phyloP scores from a whole-genome alignment of 345 rosid species.

The Arabidopsis arenosa region DNA sequence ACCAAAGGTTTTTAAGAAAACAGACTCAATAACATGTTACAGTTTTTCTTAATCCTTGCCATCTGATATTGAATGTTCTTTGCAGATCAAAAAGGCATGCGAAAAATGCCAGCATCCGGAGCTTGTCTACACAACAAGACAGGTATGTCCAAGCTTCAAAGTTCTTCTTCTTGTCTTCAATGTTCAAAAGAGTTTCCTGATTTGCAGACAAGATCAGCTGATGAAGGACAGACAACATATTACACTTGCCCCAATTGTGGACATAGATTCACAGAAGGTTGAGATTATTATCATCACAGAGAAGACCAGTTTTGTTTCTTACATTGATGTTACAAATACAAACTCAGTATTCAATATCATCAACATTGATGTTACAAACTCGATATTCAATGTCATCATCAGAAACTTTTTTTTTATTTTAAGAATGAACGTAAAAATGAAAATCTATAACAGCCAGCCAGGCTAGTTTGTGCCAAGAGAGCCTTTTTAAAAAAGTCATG shows the following conservation, averaged over 20 bases:
- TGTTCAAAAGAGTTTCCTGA: constrained; percentile 8
- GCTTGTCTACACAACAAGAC: constrained; percentile 45
- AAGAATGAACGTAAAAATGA: background rate
- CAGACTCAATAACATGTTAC: background rate
- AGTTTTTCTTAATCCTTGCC: background rate
- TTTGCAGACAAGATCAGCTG: constrained; percentile 44
- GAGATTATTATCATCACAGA: constrained; percentile 13
- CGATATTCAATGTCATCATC: background rate
- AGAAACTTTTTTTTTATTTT: background rate
- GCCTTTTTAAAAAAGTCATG: constrained; percentile 25
- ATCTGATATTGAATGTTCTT: background rate
- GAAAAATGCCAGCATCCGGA: constrained; percentile 47
- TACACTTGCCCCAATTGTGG: constrained; percentile 45
- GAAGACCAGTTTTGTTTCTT: constrained; percentile 25
- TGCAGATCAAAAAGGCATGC: constrained; percentile 45
- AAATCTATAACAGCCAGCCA: background rate
- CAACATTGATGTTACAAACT: no score
- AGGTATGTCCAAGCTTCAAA: constrained; percentile 20
- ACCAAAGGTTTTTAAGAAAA: constrained; percentile 35
- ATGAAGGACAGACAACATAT: constrained; percentile 44
- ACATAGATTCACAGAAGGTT: constrained; percentile 47
- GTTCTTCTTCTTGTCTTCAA: constrained; percentile 15
- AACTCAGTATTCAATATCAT: background rate
- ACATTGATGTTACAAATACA: background rate
- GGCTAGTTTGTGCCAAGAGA: constrained; percentile 31